Evolutionary conservation across 164 flowering plant genomes (phyloP).

Genomic region (Chimonanthus salicifolius): DNA sequence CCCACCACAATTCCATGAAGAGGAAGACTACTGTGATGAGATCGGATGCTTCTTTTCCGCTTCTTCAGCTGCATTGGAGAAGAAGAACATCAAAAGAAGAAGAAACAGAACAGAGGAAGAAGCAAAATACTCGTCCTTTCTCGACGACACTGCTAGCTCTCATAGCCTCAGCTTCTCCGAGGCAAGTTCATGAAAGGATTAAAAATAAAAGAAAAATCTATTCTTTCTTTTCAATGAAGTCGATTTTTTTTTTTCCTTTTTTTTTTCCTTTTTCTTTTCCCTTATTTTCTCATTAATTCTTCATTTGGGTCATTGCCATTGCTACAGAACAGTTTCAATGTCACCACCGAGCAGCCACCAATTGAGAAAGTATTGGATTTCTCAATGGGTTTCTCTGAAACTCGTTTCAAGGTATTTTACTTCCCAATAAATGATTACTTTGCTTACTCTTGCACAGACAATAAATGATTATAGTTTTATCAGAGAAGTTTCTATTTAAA

Average conservation of each 20-base stretch:
- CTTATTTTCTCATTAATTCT: neutral
- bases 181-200: constrained; percentile 26
- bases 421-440: neutral
- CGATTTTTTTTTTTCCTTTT: neutral
- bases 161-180: constrained; percentile 39
- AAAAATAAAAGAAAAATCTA: no score
- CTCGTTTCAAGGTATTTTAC: constrained; percentile 37
- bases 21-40: constrained; percentile 32
- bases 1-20: constrained; percentile 57
- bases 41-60: constrained; percentile 24
- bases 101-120: constrained; percentile 19
- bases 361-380: constrained; percentile 44
- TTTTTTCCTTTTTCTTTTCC: neutral
- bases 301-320: neutral
- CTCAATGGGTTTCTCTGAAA: constrained; percentile 56
- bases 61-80: constrained; percentile 20
- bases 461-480: no score
- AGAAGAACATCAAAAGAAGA: constrained; percentile 29
- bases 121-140: constrained; percentile 30
- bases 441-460: no score
- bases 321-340: constrained; percentile 31
- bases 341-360: constrained; percentile 27
- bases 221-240: neutral
- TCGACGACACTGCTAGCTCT: constrained; percentile 90
- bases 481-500: no score